Percentiles rank a stretch among this genome's conserved stretches.
Conservation (phyloP, 768 basidiomycete species). For the Pisolithus sp. region DNA sequence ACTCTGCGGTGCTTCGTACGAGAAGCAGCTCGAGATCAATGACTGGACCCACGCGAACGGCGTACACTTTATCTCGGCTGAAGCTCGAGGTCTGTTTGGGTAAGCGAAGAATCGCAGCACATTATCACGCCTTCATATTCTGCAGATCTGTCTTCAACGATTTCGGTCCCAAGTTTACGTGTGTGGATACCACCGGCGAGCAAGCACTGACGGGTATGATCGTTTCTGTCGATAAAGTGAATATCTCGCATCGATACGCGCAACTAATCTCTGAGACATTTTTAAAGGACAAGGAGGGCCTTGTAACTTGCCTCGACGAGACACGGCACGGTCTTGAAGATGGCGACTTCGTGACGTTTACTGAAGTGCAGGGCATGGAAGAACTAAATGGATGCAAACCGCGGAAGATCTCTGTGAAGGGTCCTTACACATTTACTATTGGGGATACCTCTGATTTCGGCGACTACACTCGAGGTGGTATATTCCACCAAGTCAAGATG, state of each 20-base stretch:
- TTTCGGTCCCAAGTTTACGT: slow-evolving; percentile 91
- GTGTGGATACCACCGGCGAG: slow-evolving; percentile 98
- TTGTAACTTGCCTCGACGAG: slow-evolving; percentile 96
- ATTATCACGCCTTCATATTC: slow-evolving; percentile 4
- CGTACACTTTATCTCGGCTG: slow-evolving; percentile 86
- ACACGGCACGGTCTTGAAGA: slow-evolving; percentile 98
- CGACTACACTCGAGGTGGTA: slow-evolving; percentile 80
- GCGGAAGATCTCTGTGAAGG: slow-evolving; percentile 87
- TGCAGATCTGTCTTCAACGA: slow-evolving; percentile 89
- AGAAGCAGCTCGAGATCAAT: slow-evolving; percentile 90
- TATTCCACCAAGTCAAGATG: slow-evolving; percentile 99
- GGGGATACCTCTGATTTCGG: slow-evolving; percentile 80
- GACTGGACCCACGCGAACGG: slow-evolving; percentile 89
- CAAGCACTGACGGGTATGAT: slow-evolving; percentile 92
- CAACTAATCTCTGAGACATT: not conserved
- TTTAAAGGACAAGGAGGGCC: slow-evolving; percentile 70
- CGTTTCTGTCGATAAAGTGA: slow-evolving; percentile 83
- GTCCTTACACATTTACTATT: slow-evolving; percentile 95
- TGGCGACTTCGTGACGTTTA: slow-evolving; percentile 95
- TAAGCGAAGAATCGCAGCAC: slow-evolving; percentile 28
- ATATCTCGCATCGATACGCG: not conserved
- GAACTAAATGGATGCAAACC: slow-evolving; percentile 89
- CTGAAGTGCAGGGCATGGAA: slow-evolving; percentile 91
- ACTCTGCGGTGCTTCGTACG: slow-evolving; percentile 67
- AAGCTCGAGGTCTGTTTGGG: slow-evolving; percentile 94